Evolutionary conservation across 2,329 filamentous ascomycete species (phyloP), one percentile per base, ranked within the genome.

Genomic region (Dothistroma septosporum): DNA sequence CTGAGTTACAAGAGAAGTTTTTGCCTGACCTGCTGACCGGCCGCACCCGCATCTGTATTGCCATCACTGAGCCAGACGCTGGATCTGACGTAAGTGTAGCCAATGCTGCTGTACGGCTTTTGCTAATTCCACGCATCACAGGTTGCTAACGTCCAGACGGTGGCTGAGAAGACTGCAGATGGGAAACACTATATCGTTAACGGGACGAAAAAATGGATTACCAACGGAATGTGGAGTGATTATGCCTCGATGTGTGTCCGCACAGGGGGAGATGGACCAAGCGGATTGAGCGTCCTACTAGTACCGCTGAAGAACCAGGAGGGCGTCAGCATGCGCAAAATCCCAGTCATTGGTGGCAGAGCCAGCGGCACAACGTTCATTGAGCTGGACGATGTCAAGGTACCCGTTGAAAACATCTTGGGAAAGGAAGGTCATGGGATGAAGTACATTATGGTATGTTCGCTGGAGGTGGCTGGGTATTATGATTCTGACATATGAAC

Each of bases 51-150:
- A 90, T 93, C 73, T 93, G 88, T 71, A 80, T 95, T 4, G 91
- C 90, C 57, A 91, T 95, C 71, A 93, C 90, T 1, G 91, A 95
- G 76, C 90, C 91, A 0, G 94, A 94, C 75, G 90, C 90, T 16
- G 91, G 90, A 12, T 88, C 84, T 41, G 91, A 95, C 73, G 50
- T 53, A 16, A 9, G 33, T 16, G 14, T 37, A 37, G 33, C 33
- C 33, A 35, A 35, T 35, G 32, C 32, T 35, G 12, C 32, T 35
- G 32, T 12, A 7, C 32, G 7, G 12, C 32, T 35, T 35, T 12
- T 35, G 32, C 32, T 35, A 35, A 35, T 35, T 7, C 32, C 12
- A 12, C 32, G 32, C 7, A 35, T 24, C 21, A n/a, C 12, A 55
- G 53, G 91, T 95, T 5, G 89, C 90, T 11, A 86, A 88, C 12